These are phyloP conservation scores for Stemphylium lycopersici DNA, from an alignment of 2,329 filamentous ascomycete species.

Conservation along the genomic window DNA sequence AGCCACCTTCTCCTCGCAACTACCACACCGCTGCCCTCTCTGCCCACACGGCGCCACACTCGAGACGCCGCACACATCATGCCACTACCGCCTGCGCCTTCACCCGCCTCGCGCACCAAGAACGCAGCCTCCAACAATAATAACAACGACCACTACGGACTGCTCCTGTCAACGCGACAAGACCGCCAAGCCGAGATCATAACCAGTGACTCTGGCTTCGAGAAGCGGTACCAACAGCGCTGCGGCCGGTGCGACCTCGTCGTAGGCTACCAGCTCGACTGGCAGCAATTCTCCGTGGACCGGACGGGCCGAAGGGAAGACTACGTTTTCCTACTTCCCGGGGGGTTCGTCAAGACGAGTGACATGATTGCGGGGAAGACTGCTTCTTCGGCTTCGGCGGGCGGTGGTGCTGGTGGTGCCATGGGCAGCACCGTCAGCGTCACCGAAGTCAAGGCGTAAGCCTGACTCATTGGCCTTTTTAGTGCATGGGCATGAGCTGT, in stretches of 20 bases:
- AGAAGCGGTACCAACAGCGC: constrained; percentile 65
- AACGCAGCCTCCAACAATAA: constrained; percentile 9
- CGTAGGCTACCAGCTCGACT: constrained; percentile 68
- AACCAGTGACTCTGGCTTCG: constrained; percentile 67
- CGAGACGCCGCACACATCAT: constrained; percentile 65
- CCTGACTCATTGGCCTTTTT: too few relatives aligned
- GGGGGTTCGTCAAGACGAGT: constrained; percentile 63
- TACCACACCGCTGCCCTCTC: constrained; percentile 57
- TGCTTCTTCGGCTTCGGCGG: constrained; percentile 11
- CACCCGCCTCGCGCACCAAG: constrained; percentile 14
- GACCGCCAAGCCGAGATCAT: constrained; percentile 60
- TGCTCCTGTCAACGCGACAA: constrained; percentile 57
- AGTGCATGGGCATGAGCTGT: too few relatives aligned
- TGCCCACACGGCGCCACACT: constrained; percentile 59
- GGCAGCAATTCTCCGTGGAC: constrained; percentile 53
- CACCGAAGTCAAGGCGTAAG: constrained; percentile 31
- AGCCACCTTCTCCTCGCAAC: constrained; percentile 68
- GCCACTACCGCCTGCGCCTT: constrained; percentile 53
- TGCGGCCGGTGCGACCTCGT: constrained; percentile 67
- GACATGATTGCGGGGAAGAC: constrained; percentile 57
- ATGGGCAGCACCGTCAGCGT: constrained; percentile 25
- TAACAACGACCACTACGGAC: constrained; percentile 53
- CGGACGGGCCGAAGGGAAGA: constrained; percentile 49
- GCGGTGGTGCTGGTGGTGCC: constrained; percentile 8
- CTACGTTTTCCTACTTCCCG: constrained; percentile 67